These are phyloP conservation scores for Rhododendron ovatum DNA, from an alignment of 148 eudicot species.

Conservation along the genomic window DNA sequence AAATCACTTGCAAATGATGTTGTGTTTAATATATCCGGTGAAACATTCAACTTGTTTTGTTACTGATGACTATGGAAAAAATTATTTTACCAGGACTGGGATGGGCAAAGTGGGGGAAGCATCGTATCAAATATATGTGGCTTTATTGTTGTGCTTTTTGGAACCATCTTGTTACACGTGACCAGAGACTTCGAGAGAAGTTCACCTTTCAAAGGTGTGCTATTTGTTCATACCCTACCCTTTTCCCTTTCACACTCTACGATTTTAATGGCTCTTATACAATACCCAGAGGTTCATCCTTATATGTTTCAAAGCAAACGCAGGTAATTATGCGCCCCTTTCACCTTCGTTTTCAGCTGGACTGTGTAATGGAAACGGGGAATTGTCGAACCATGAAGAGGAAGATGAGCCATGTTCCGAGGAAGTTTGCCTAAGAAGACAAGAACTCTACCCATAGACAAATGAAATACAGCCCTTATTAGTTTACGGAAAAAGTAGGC, in stretches of 20 bases:
- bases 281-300: background rate
- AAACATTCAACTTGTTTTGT: background rate
- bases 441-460: slow-evolving; percentile 12
- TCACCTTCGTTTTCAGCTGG: slow-evolving; percentile 51
- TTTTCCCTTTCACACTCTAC: background rate
- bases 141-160: slow-evolving; percentile 49
- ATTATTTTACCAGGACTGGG: slow-evolving; percentile 47
- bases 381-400: slow-evolving; percentile 24
- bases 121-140: slow-evolving; percentile 58
- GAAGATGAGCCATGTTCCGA: slow-evolving; percentile 29
- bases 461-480: background rate
- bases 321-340: slow-evolving; percentile 44
- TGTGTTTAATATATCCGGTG: background rate
- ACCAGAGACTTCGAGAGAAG: slow-evolving; percentile 54
- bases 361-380: slow-evolving; percentile 36
- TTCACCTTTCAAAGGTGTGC: slow-evolving; percentile 51
- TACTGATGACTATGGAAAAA: background rate
- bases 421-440: slow-evolving; percentile 28
- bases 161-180: slow-evolving; percentile 50
- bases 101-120: slow-evolving; percentile 43
- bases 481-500: background rate
- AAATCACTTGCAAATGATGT: background rate
- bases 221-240: background rate
- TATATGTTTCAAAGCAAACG: background rate
- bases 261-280: background rate